Evolutionary conservation across 345 rosid species (phyloP), one percentile per base, ranked within the genome.

Genomic region (Fremontodendron californicum): DNA sequence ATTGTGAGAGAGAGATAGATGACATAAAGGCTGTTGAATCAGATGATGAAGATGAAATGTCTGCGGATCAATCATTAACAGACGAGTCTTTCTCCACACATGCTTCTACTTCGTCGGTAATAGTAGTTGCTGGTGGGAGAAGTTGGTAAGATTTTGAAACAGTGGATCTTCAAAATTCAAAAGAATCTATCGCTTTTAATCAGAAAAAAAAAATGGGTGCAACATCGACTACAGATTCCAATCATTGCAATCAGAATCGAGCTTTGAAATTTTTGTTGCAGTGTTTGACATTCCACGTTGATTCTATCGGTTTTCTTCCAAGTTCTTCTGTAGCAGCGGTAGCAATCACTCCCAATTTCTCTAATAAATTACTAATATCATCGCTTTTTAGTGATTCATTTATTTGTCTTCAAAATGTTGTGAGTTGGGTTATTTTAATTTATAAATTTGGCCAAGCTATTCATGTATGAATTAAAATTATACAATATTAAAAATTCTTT

Each of bases 1-100:
- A 76, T 89, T 3, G 84, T 68, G 21, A 77, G 80, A 37, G 80
- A 37, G 85, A 80, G 46, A 68, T 84, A 15, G 83, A 84, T 45
- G 75, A 9, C 19, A 82, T 84, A 10, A 77, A 62, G 64, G 2
- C 19, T 19, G 23, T 40, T 67, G 85, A 75, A 74, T 78, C 73
- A 18, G 84, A 78, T 25, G 81, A 82, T 0, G 86, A 83, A 12
- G 78, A 68, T 0, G 81, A 78, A 16, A 71, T 75, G 0, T 84
- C 84, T 4, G 9, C 75, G 75, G 88, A 79, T 46, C 87, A 66
- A 10, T 82, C 85, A 1, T 40, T 70, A 8, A 80, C 85, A 2
- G 87, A 80, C 37, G 86, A 82, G 42, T 84, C 87, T 49, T 18
- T 70, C 29, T 76, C 89, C 0, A 73, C 76, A 13, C 45, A 45